Conservation (phyloP, 371 early-diverging fungal species). For the Basidiobolus meristosporus region DNA sequence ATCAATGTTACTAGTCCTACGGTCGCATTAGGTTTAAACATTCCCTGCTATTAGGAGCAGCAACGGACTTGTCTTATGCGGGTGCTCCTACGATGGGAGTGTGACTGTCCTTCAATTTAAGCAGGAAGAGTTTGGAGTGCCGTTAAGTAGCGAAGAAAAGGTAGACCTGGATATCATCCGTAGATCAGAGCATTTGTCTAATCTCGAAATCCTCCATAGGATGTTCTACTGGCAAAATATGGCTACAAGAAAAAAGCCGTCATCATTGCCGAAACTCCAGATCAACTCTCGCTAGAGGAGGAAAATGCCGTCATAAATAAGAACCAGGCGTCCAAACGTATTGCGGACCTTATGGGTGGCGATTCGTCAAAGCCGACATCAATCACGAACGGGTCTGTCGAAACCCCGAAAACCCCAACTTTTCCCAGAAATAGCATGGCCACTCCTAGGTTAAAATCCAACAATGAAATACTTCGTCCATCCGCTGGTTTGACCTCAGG, state of each 20-base stretch:
- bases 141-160: slow-evolving; percentile 33
- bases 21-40: not conserved
- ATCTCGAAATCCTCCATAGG: slow-evolving; percentile 9
- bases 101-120: slow-evolving; percentile 51
- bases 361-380: too few species aligned
- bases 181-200: not conserved
- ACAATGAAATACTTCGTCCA: not conserved
- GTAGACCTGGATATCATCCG: slow-evolving; percentile 8
- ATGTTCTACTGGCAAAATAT: slow-evolving; percentile 35
- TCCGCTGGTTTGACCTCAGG: not conserved
- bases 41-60: slow-evolving; percentile 21
- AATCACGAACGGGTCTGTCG: not conserved
- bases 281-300: slow-evolving; percentile 49
- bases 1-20: not conserved
- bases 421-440: slow-evolving; percentile 2
- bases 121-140: slow-evolving; percentile 37
- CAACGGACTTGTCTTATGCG: slow-evolving; percentile 57
- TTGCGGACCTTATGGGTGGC: slow-evolving; percentile 22
- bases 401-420: slow-evolving; percentile 1
- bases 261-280: slow-evolving; percentile 32
- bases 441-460: slow-evolving; percentile 1
- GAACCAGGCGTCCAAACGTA: slow-evolving; percentile 11
- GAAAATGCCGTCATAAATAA: slow-evolving; percentile 17
- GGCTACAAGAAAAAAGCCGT: slow-evolving; percentile 42
- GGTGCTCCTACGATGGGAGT: slow-evolving; percentile 90